These are phyloP conservation scores for Paspalum notatum DNA, from an alignment of 176 grass and related monocot genomes.

Conservation along the genomic window DNA sequence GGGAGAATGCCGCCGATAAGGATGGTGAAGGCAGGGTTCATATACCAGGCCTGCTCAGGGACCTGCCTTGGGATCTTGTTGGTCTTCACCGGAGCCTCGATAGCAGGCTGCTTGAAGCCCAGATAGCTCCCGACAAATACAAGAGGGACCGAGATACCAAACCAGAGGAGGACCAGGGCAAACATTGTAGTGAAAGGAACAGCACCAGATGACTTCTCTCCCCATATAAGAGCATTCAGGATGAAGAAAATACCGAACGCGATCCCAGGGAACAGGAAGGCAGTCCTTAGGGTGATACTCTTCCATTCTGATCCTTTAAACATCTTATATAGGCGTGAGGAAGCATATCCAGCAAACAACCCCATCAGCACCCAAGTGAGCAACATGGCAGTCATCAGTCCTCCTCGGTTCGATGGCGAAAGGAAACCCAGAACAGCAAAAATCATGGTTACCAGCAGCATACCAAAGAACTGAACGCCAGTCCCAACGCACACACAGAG, in stretches of 20 bases:
- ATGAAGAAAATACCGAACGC: constrained; percentile 45
- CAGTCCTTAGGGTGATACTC: constrained; percentile 42
- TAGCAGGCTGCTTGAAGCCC: constrained; percentile 46
- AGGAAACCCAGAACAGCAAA: constrained; percentile 53
- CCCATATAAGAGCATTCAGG: constrained; percentile 52
- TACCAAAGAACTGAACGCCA: constrained; percentile 53
- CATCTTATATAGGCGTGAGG: constrained; percentile 47
- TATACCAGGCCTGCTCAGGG: constrained; percentile 52
- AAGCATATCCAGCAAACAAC: constrained; percentile 48
- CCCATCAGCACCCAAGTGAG: constrained; percentile 53
- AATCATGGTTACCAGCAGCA: constrained; percentile 52
- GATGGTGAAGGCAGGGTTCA: constrained; percentile 45
- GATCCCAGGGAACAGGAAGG: constrained; percentile 39
- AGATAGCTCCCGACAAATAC: constrained; percentile 51
- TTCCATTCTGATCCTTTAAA: constrained; percentile 55
- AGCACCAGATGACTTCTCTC: constrained; percentile 45
- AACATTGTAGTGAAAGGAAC: constrained; percentile 56
- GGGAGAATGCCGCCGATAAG: constrained; percentile 47
- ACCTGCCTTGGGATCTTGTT: constrained; percentile 51
- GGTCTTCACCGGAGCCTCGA: constrained; percentile 45
- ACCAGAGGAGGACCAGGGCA: constrained; percentile 50
- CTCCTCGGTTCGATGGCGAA: constrained; percentile 49
- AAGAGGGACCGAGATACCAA: constrained; percentile 51
- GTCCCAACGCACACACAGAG: constrained; percentile 54
- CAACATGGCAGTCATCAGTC: constrained; percentile 52